Conservation (phyloP, 140 eudicot species). For the Cichorium intybus region DNA sequence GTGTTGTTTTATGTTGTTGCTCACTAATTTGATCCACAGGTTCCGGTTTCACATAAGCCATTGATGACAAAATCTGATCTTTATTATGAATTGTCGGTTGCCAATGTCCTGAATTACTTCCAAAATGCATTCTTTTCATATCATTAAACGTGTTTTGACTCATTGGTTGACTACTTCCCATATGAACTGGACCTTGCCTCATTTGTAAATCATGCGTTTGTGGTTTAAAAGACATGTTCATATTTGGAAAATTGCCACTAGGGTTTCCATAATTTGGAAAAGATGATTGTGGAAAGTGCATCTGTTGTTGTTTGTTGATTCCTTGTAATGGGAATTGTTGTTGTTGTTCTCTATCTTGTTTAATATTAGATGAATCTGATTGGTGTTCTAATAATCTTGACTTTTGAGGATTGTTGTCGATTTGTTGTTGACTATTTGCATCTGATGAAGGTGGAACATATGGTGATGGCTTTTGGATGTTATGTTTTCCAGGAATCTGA, state of each 20-base stretch:
- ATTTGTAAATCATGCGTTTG: conserved; percentile 51
- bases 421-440: too few species aligned
- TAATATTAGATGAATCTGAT: conserved; percentile 40
- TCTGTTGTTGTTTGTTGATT: conserved; percentile 52
- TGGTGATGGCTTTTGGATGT: conserved; percentile 34
- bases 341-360: conserved; percentile 48
- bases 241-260: conserved; percentile 45
- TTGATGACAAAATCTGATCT: conserved; percentile 47
- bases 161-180: conserved; percentile 35
- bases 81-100: conserved; percentile 40
- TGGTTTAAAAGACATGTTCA: conserved; percentile 44
- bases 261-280: conserved; percentile 55
- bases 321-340: conserved; percentile 50
- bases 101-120: conserved; percentile 45
- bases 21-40: conserved; percentile 65
- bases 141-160: conserved; percentile 41
- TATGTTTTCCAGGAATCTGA: conserved; percentile 39
- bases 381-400: conserved; percentile 47
- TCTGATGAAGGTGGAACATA: conserved; percentile 26
- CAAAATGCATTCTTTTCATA: conserved; percentile 46
- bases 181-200: conserved; percentile 60
- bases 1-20: conserved; percentile 52
- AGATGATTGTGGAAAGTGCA: conserved; percentile 60
- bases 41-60: conserved; percentile 63
- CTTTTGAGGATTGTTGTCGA: conserved; percentile 36